phyloP scores from a whole-genome alignment of 2,329 filamentous ascomycete species.

The Lachnellula occidentalis region DNA sequence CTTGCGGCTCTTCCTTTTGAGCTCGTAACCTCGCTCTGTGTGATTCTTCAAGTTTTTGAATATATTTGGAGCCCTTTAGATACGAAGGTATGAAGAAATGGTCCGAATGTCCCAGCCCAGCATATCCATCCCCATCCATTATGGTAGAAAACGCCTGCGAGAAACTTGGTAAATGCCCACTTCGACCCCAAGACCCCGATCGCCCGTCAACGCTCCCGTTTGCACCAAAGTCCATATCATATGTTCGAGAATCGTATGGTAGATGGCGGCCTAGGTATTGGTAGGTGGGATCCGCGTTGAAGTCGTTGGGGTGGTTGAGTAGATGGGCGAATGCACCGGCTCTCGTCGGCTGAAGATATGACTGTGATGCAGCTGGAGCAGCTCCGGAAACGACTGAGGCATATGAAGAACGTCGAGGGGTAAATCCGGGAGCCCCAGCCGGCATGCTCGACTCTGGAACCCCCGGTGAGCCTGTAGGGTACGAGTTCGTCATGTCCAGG shows the following conservation, averaged over 20 bases:
- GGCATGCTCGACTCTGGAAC: slow-evolving; percentile 30
- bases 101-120: slow-evolving; percentile 25
- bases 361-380: slow-evolving; percentile 25
- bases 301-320: slow-evolving; percentile 23
- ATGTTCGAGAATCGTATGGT: slow-evolving; percentile 22
- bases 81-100: slow-evolving; percentile 81
- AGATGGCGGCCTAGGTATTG: slow-evolving; percentile 17
- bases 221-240: slow-evolving; percentile 25
- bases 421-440: slow-evolving; percentile 32
- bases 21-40: slow-evolving; percentile 55
- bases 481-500: slow-evolving; percentile 26
- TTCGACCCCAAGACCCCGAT: slow-evolving; percentile 24
- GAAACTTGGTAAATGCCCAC: slow-evolving; percentile 29
- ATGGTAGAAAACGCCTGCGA: slow-evolving; percentile 31
- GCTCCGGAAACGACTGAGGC: slow-evolving; percentile 55
- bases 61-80: slow-evolving; percentile 70
- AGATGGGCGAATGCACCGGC: slow-evolving; percentile 30
- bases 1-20: slow-evolving; percentile 37
- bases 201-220: slow-evolving; percentile 21
- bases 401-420: slow-evolving; percentile 52
- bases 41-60: slow-evolving; percentile 67
- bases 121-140: slow-evolving; percentile 25
- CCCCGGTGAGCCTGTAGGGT: slow-evolving; percentile 28
- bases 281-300: slow-evolving; percentile 24
- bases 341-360: slow-evolving; percentile 24